Evolutionary conservation across 352 stramenopile species (phyloP), one percentile per base, ranked within the genome.

Genomic region (Thraustotheca clavata): DNA sequence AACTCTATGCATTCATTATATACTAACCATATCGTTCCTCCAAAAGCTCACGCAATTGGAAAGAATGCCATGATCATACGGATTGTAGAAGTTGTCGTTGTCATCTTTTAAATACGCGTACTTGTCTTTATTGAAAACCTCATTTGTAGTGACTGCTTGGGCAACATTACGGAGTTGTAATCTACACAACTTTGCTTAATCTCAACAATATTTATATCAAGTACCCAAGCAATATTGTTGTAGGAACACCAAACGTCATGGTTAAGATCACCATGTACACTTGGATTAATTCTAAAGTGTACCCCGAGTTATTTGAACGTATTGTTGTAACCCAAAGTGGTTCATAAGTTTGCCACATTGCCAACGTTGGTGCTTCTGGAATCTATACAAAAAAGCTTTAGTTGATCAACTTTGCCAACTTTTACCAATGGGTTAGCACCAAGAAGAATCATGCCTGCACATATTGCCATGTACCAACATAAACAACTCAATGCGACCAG

Each of bases 61-160:
- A 29, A 46, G 50, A 39, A 81, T 80, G 12, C 83, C 83, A 27
- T 35, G 54, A 68, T 93, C 83, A 59, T 86, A 93, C 24, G 83
- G 83, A 59, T 91, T 93, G 55, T 77, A 74, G 70, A 90, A 93
- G 52, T 86, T 77, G 52, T 89, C 80, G 68, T 80, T 74, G n/a
- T 75, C 50, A 20, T 81, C 88, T 72, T 89, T 91, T 32, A 93
- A 57, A 66, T 92, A 92, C 49, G 76, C 68, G 55, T 93, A 93
- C 72, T 93, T 93, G 78, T 88, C 83, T 60, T 89, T 91, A 69
- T 93, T 93, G 67, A 93, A 91, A n/a, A 89, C 73, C 70, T 93
- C 83, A 67, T 93, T 93, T 32, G 82, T 91, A 18, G 83, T 93
- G 39, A 93, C 60, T 59, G 89, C 91, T 40, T 69, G 72, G 8